Evolutionary conservation across 495 filamentous ascomycete genomes (phyloP).

Genomic region (Aspergillus asperescens): DNA sequence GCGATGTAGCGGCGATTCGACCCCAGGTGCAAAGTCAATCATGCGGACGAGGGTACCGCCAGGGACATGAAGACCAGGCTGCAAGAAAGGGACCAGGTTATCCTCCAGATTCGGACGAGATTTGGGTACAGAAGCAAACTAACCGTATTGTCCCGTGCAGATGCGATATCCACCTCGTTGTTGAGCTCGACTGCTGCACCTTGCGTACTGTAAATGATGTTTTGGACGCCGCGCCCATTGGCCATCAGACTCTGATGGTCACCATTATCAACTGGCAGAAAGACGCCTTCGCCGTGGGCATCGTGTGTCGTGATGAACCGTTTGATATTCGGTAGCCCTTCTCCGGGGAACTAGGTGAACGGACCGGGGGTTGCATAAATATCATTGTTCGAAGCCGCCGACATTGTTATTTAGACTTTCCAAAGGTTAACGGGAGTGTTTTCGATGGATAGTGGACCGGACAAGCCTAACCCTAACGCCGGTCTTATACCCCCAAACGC

Average conservation of each 20-base stretch:
- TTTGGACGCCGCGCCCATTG: slow-evolving; percentile 23
- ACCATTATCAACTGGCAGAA: slow-evolving; percentile 15
- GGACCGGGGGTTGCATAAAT: no score
- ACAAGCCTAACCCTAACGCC: no score
- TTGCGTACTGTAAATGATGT: slow-evolving; percentile 45
- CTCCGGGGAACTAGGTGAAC: no score
- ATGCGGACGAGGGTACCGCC: slow-evolving; percentile 51
- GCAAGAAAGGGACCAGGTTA: no score
- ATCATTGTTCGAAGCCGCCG: no score
- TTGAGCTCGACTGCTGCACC: slow-evolving; percentile 44
- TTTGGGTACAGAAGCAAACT: neutral
- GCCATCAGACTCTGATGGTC: slow-evolving; percentile 17
- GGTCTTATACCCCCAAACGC: no score
- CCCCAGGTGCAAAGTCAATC: slow-evolving; percentile 56
- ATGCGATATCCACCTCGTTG: slow-evolving; percentile 46
- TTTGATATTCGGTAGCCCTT: neutral
- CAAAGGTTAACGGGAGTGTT: no score
- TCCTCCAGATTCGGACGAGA: no score
- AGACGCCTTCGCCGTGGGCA: slow-evolving; percentile 30
- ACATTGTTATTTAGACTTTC: no score
- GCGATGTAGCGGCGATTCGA: slow-evolving; percentile 56
- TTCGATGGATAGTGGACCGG: no score
- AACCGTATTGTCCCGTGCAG: neutral
- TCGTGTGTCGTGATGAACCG: slow-evolving; percentile 36
- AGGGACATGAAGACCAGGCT: slow-evolving; percentile 35